Conservation (phyloP, 148 eudicot species). For the Suaeda aralocaspica region DNA sequence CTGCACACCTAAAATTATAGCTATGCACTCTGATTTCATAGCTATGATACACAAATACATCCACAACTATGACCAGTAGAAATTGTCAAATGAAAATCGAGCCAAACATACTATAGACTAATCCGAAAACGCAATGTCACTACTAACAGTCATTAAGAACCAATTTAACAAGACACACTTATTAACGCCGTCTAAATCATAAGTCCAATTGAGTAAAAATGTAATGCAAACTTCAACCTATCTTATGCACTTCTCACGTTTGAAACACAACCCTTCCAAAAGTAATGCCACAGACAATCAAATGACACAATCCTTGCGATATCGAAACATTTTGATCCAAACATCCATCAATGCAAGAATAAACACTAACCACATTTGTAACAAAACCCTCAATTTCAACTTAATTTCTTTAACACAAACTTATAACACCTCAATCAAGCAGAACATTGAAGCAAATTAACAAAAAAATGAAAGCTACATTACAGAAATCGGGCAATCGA, state of each 20-base stretch:
- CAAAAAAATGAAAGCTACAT: neutral
- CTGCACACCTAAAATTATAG: neutral
- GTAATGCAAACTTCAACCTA: too few species aligned
- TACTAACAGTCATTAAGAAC: neutral
- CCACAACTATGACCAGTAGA: neutral
- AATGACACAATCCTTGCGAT: neutral
- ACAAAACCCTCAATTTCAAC: neutral
- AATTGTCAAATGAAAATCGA: neutral
- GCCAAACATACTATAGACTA: neutral
- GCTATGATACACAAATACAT: neutral
- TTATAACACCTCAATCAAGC: neutral
- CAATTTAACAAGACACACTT: neutral
- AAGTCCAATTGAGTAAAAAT: neutral
- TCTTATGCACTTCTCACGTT: neutral
- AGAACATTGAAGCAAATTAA: neutral
- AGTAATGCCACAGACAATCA: neutral
- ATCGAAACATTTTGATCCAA: neutral
- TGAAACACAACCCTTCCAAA: neutral
- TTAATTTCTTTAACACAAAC: neutral
- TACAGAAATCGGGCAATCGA: neutral
- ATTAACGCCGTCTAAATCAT: neutral
- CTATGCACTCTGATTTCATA: neutral
- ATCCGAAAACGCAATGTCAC: neutral
- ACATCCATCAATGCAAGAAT: slow-evolving; percentile 9
- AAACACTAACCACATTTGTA: slow-evolving; percentile 11